Evolutionary conservation across 1,284 basidiomycete genomes (phyloP).

Genomic region (Malassezia vespertilionis): DNA sequence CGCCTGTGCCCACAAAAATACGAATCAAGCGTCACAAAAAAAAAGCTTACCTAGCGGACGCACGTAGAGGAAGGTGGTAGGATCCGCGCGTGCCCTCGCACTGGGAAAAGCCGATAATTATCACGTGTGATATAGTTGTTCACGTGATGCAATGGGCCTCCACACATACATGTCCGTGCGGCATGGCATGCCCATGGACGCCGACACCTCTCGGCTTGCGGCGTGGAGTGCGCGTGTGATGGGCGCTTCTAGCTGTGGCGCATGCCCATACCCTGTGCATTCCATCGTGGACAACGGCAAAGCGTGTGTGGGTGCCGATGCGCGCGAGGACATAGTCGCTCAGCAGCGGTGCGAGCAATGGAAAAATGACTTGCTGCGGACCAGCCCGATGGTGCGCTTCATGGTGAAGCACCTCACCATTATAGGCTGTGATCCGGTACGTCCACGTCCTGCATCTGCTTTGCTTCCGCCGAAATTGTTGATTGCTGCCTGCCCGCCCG

Average conservation of each 20-base stretch:
- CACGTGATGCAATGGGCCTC: constrained; percentile 13
- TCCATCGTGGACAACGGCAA: background rate
- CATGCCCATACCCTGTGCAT: background rate
- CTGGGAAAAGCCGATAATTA: constrained; percentile 1
- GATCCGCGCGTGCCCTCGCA: background rate
- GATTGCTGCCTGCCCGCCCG: constrained; percentile 31
- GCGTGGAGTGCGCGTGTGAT: background rate
- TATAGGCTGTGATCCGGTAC: constrained; percentile 34
- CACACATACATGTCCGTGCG: background rate
- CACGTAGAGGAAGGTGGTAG: constrained; percentile 17
- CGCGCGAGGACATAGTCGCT: constrained; percentile 5
- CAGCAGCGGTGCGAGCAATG: constrained; percentile 34
- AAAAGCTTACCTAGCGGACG: constrained; percentile 16
- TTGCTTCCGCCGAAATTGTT: constrained; percentile 22
- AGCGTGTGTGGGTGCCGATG: background rate
- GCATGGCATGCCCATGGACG: constrained; percentile 3
- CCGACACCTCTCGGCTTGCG: background rate
- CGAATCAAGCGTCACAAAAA: too few relatives aligned
- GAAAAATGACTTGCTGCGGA: constrained; percentile 35
- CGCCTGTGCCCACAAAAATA: too few relatives aligned
- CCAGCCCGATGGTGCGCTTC: constrained; percentile 46
- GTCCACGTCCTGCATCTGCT: constrained; percentile 7
- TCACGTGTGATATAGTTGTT: constrained; percentile 13
- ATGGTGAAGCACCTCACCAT: constrained; percentile 41
- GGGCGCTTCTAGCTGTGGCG: background rate